These are phyloP conservation scores for Oryza coarctata DNA, from an alignment of 176 grass and related monocot species.

Conservation along the genomic window DNA sequence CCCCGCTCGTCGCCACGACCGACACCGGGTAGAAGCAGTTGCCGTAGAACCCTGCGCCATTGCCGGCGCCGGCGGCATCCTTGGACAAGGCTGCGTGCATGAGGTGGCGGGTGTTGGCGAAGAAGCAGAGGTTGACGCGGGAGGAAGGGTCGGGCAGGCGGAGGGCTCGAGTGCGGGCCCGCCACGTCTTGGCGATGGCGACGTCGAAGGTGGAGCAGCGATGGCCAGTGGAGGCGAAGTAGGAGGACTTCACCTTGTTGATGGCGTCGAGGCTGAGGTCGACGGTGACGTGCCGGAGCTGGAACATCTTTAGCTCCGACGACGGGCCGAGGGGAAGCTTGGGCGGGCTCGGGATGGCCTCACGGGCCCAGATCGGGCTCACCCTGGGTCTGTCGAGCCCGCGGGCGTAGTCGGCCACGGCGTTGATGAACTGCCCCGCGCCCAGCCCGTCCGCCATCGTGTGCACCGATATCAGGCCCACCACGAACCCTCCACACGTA, in stretches of 20 bases:
- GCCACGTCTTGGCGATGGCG: slow-evolving; percentile 52
- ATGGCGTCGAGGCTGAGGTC: slow-evolving; percentile 38
- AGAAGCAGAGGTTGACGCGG: slow-evolving; percentile 50
- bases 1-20: slow-evolving; percentile 20
- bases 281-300: slow-evolving; percentile 35
- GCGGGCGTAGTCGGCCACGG: slow-evolving; percentile 48
- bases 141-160: slow-evolving; percentile 2
- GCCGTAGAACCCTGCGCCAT: slow-evolving; percentile 43
- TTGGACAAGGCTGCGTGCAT: slow-evolving; percentile 19
- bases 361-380: slow-evolving; percentile 44
- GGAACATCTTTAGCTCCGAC: slow-evolving; percentile 29
- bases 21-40: slow-evolving; percentile 71
- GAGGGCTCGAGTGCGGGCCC: slow-evolving; percentile 50
- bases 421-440: slow-evolving; percentile 55
- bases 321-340: slow-evolving; percentile 32
- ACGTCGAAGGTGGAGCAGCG: slow-evolving; percentile 61
- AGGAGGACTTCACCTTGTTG: slow-evolving; percentile 36
- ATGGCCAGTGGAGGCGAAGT: slow-evolving; percentile 45
- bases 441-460: slow-evolving; percentile 63
- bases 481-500: slow-evolving; percentile 52
- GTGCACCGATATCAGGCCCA: slow-evolving; percentile 61
- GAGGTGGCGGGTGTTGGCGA: slow-evolving; percentile 58
- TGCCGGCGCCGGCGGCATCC: neutral
- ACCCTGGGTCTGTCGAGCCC: slow-evolving; percentile 29
- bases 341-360: slow-evolving; percentile 53